These are phyloP conservation scores for Aspergillus amoenus DNA, from an alignment of 2,329 filamentous ascomycete genomes.

Conservation along the genomic window DNA sequence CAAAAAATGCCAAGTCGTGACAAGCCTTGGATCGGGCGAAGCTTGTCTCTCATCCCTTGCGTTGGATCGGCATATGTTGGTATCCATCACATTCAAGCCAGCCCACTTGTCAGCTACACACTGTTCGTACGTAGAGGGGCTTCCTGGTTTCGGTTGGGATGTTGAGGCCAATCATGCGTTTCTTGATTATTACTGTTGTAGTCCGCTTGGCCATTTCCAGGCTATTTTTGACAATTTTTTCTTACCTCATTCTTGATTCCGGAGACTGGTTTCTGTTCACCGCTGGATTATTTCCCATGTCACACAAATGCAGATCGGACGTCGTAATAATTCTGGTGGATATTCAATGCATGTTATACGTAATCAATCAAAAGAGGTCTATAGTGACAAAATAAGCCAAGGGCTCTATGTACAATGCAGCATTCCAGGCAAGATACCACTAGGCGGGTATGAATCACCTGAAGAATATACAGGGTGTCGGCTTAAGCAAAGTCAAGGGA, in stretches of 20 bases:
- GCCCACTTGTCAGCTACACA: no score
- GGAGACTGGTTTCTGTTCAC: background rate
- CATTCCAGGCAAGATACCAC: background rate
- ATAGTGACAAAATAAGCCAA: background rate
- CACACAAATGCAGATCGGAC: background rate
- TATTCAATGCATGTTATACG: background rate
- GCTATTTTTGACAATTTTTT: background rate
- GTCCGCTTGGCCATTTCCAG: background rate
- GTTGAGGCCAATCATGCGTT: background rate
- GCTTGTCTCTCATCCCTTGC: conserved; percentile 19
- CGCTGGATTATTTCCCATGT: background rate
- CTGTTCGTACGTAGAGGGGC: no score
- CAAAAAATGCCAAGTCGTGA: conserved; percentile 14
- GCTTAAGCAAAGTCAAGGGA: background rate
- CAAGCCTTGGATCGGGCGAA: conserved; percentile 17
- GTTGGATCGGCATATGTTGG: background rate
- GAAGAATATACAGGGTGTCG: conserved; percentile 1
- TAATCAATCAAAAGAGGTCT: conserved; percentile 2
- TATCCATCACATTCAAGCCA: background rate
- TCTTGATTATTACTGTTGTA: no score
- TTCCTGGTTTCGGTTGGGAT: background rate
- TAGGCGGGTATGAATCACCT: background rate
- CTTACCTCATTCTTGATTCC: no score
- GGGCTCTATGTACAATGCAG: conserved; percentile 10
- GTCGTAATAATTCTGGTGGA: background rate